These are phyloP conservation scores for Aspergillus versicolor DNA, from an alignment of 2,329 filamentous ascomycete species.

Conservation along the genomic window DNA sequence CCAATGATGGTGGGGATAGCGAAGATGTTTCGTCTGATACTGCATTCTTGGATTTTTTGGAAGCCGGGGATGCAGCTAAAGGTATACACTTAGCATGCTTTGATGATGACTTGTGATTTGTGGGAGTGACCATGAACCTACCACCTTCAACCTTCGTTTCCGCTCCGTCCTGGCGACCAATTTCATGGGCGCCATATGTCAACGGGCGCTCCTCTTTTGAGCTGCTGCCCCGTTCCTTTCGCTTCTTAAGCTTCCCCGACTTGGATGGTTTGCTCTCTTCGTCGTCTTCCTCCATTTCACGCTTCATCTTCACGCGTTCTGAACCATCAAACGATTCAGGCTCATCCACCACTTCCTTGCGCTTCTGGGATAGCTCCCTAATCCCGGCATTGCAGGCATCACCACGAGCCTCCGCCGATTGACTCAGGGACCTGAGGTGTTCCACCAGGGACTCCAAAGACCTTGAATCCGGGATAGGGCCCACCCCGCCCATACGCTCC, in stretches of 20 bases:
- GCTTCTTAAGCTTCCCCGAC: slow-evolving; percentile 70
- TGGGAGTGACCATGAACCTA: slow-evolving; percentile 23
- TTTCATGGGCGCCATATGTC: slow-evolving; percentile 61
- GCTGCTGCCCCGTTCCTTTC: slow-evolving; percentile 64
- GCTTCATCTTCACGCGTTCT: slow-evolving; percentile 49
- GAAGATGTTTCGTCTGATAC: slow-evolving; percentile 39
- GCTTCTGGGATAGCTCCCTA: slow-evolving; percentile 57
- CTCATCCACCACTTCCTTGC: slow-evolving; percentile 58
- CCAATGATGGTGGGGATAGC: slow-evolving; percentile 42
- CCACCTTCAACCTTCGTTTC: slow-evolving; percentile 58
- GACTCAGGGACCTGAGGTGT: slow-evolving; percentile 56
- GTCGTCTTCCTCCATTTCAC: slow-evolving; percentile 46
- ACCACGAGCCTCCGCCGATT: slow-evolving; percentile 57
- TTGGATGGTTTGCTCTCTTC: slow-evolving; percentile 50
- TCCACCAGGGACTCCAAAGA: slow-evolving; percentile 52
- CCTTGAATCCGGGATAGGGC: slow-evolving; percentile 49
- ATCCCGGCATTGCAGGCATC: slow-evolving; percentile 61
- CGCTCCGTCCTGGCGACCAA: slow-evolving; percentile 64
- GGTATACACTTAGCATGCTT: slow-evolving; percentile 14
- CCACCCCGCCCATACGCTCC: slow-evolving; percentile 52
- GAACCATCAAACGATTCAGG: slow-evolving; percentile 40
- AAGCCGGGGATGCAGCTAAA: slow-evolving; percentile 36
- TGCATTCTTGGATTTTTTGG: slow-evolving; percentile 40
- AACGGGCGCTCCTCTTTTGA: slow-evolving; percentile 61
- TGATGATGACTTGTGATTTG: neutral